Evolutionary conservation across 2,329 filamentous ascomycete species (phyloP).

Genomic region (Mycosphaerella arachidis): DNA sequence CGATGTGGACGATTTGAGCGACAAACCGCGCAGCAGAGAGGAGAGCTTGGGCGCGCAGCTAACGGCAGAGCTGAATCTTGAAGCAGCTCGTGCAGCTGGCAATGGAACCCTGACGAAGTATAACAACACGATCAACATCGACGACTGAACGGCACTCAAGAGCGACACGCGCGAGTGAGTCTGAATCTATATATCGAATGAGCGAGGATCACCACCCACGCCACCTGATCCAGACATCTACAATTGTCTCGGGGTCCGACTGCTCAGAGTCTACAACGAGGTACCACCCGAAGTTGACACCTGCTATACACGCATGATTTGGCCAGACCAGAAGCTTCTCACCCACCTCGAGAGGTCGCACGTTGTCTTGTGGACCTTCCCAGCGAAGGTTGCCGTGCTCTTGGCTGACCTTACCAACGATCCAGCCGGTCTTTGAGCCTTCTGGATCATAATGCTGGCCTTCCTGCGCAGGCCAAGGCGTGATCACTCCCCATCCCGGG

Average conservation of each 20-base stretch:
- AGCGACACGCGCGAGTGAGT: background rate
- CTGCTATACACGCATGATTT: slow-evolving; percentile 76
- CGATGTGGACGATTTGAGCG: slow-evolving; percentile 17
- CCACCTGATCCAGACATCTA: slow-evolving; percentile 70
- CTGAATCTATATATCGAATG: background rate
- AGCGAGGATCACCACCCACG: slow-evolving; percentile 57
- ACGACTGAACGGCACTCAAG: slow-evolving; percentile 11
- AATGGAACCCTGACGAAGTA: background rate
- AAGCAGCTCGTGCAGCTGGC: slow-evolving; percentile 18
- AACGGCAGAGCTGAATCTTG: slow-evolving; percentile 25
- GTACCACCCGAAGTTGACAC: slow-evolving; percentile 68
- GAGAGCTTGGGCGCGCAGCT: slow-evolving; percentile 26
- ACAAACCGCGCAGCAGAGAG: slow-evolving; percentile 17
- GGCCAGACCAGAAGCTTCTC: slow-evolving; percentile 69
- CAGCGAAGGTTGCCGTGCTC: slow-evolving; percentile 72
- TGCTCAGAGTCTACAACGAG: slow-evolving; percentile 64
- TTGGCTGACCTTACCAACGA: slow-evolving; percentile 68
- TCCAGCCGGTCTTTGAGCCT: slow-evolving; percentile 52
- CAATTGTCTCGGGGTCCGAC: slow-evolving; percentile 55
- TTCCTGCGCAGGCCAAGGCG: slow-evolving; percentile 49
- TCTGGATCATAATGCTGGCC: slow-evolving; percentile 34
- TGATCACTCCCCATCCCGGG: slow-evolving; percentile 65
- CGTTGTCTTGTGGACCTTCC: slow-evolving; percentile 42
- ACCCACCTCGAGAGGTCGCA: slow-evolving; percentile 53
- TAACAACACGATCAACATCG: slow-evolving; percentile 13